Percentiles rank a stretch among this genome's conserved stretches.
Evolutionary conservation across 108 stramenopile genomes (phyloP).

Genomic region (Skeletonema tropicum): DNA sequence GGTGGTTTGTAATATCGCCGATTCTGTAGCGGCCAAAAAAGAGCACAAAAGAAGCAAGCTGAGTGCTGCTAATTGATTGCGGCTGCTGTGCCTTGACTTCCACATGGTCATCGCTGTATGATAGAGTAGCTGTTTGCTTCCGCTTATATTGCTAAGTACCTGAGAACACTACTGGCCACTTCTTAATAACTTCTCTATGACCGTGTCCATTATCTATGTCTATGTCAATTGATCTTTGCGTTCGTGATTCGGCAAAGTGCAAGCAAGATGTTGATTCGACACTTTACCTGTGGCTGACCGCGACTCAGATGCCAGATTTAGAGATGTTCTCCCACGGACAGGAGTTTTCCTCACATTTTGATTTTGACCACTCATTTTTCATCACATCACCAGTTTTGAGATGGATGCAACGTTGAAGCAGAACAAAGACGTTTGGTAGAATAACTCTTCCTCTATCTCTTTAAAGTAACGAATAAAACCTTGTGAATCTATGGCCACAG

Average conservation of each 20-base stretch:
- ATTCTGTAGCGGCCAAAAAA: not conserved
- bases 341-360: not conserved
- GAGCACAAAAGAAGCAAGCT: not conserved
- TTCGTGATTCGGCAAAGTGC: too few species aligned
- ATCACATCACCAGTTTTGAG: too few species aligned
- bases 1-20: not conserved
- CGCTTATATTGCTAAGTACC: not conserved
- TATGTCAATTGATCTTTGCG: too few species aligned
- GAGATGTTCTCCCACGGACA: too few species aligned
- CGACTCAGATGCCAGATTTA: not conserved
- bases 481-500: not conserved
- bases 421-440: not conserved
- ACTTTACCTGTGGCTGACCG: too few species aligned
- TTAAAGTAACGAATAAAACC: not conserved
- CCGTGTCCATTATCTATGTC: too few species aligned
- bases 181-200: too few species aligned
- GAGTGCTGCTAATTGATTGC: not conserved
- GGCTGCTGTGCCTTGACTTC: not conserved
- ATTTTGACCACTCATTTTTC: slow-evolving; percentile 1
- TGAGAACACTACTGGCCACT: too few species aligned
- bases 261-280: too few species aligned
- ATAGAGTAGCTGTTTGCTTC: not conserved
- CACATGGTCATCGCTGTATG: not conserved
- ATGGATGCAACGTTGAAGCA: too few species aligned
- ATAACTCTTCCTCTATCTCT: not conserved